Conservation (phyloP, 2,329 filamentous ascomycete genomes). For the Cladosporium sp. region DNA sequence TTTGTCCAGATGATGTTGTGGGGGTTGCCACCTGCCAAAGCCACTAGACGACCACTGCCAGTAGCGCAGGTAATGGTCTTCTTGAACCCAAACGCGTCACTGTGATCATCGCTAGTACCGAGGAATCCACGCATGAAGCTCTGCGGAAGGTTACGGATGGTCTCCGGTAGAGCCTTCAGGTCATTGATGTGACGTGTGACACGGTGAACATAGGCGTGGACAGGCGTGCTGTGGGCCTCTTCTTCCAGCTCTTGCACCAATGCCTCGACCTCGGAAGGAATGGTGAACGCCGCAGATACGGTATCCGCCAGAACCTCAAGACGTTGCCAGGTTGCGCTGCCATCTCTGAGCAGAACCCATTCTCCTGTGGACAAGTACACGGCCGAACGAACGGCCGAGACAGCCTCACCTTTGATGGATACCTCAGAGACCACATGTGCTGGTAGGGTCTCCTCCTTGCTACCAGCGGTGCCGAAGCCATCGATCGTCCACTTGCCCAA, state of each 20-base stretch:
- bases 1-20: constrained; percentile 77
- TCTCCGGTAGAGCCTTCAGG: constrained; percentile 73
- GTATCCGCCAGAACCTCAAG: constrained; percentile 79
- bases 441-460: constrained; percentile 40
- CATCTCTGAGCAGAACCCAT: constrained; percentile 83
- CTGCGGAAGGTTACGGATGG: constrained; percentile 68
- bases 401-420: constrained; percentile 66
- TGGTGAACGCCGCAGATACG: constrained; percentile 78
- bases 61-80: constrained; percentile 83
- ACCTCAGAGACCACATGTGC: constrained; percentile 80
- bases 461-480: constrained; percentile 33
- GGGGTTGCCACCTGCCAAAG: constrained; percentile 73
- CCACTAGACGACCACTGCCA: constrained; percentile 74
- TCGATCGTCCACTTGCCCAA: constrained; percentile 73
- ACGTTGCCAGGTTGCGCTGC: constrained; percentile 76
- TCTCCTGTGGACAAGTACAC: constrained; percentile 67
- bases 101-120: constrained; percentile 44
- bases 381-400: constrained; percentile 77
- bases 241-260: constrained; percentile 80
- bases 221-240: constrained; percentile 79
- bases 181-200: constrained; percentile 80
- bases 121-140: constrained; percentile 61
- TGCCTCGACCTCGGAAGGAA: constrained; percentile 63
- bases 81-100: constrained; percentile 83
- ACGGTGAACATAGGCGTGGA: constrained; percentile 84